Base-by-base conservation (phyloP, 2,329 filamentous ascomycete species). In the Tolypocladium amazonense region DNA sequence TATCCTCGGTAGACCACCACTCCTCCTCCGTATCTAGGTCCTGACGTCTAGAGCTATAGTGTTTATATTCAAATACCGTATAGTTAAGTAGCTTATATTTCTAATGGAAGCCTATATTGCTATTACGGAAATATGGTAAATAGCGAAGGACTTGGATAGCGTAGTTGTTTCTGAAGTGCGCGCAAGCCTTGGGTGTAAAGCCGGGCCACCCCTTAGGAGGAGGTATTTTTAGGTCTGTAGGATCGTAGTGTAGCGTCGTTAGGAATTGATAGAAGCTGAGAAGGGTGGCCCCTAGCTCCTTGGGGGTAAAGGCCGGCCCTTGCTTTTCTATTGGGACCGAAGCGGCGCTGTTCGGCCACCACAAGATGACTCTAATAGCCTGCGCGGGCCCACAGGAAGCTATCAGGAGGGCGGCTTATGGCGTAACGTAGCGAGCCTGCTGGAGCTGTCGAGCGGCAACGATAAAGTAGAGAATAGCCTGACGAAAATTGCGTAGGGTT, bases 201-300 rank as follows among this genome's bases (percentile, higher is more conserved):
- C 58, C 59, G n/a, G 71, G 69, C 72, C 71, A 75, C 54, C 73
- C 72, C 30, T 61, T 64, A 23, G 63, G 60, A 1, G 71, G 71
- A 12, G 71, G 69, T 39, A 68, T 50, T 20, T 67, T 64, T 50
- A 72, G 61, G 37, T 64, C 58, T 0, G 62, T 62, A n/a, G 61
- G 58, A 9, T 63, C 56, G 14, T 70, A 67, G 63, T 74, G 70
- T 59, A 72, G 63, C 18, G 64, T 69, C 30, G 67, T 65, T 30
- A 73, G 68, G 57, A 72, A 73, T 20, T 57, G 62, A 57, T 69
- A 72, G 56, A 69, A 71, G 55, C 66, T 64, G 56, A 63, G 58
- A 52, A 73, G 63, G 3, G 69, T 63, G 35, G 62, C 61, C 55
- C 69, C 62, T 4, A 47, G 43, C 43, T 47, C 43, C 23, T 47